A percentile compares a stretch with the other conserved stretches of the same genome.
Evolutionary conservation across 2,329 filamentous ascomycete genomes (phyloP).

Genomic region (Elsinoe perseae): DNA sequence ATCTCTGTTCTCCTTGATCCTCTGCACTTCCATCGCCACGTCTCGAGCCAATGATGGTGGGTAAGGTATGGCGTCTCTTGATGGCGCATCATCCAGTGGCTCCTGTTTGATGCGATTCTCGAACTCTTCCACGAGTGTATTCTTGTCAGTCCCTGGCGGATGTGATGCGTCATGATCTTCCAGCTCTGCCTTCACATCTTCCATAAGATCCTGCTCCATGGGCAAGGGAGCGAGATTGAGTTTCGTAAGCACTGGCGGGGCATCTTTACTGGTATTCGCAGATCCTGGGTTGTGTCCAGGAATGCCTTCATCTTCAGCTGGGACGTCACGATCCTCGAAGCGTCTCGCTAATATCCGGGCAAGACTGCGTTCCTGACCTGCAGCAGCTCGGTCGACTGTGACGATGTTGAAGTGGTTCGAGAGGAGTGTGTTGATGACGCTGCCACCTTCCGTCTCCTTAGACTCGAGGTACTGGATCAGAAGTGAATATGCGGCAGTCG

Average conservation of each 20-base stretch:
- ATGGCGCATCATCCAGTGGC: slow-evolving; percentile 71
- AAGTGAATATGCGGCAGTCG: slow-evolving; percentile 71
- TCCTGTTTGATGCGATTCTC: slow-evolving; percentile 84
- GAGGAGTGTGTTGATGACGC: slow-evolving; percentile 68
- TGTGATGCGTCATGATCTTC: slow-evolving; percentile 75
- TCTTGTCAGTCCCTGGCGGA: slow-evolving; percentile 61
- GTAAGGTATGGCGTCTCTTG: slow-evolving; percentile 69
- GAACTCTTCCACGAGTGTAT: slow-evolving; percentile 77
- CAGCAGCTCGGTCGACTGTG: slow-evolving; percentile 49
- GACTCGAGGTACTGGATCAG: slow-evolving; percentile 83
- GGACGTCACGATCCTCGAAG: slow-evolving; percentile 48
- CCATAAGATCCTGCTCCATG: slow-evolving; percentile 72
- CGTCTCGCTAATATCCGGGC: slow-evolving; percentile 51
- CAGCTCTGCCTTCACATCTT: slow-evolving; percentile 79
- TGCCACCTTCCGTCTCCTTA: slow-evolving; percentile 73
- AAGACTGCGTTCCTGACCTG: slow-evolving; percentile 52
- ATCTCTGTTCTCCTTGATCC: slow-evolving; percentile 86
- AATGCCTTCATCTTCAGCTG: slow-evolving; percentile 61
- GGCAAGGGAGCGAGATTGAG: slow-evolving; percentile 75
- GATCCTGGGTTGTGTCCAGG: slow-evolving; percentile 60
- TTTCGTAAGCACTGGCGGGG: slow-evolving; percentile 50
- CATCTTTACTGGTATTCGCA: slow-evolving; percentile 51
- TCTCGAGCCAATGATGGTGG: slow-evolving; percentile 84
- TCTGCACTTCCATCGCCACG: slow-evolving; percentile 88
- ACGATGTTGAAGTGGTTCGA: slow-evolving; percentile 52